Conservation (phyloP, 2,329 filamentous ascomycete species). For the Penicillium fuscoglaucum region DNA sequence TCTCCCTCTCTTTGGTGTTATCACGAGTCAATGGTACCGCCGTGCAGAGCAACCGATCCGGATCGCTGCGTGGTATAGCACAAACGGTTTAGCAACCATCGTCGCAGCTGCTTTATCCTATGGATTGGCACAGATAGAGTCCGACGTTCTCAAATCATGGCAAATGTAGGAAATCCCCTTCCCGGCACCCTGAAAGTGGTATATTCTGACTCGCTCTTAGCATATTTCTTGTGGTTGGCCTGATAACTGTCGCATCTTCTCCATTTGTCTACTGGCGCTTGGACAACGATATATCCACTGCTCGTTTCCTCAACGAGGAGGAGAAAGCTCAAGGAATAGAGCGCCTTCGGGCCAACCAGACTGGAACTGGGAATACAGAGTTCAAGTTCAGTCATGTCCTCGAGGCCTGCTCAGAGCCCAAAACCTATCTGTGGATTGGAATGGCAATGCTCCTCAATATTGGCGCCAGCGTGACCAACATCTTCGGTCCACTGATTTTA, state of each 20-base stretch:
- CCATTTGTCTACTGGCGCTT: conserved; percentile 62
- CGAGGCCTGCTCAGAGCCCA: conserved; percentile 47
- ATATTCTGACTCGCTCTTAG: conserved; percentile 21
- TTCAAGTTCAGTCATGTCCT: conserved; percentile 49
- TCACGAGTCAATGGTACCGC: conserved; percentile 50
- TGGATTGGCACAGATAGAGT: conserved; percentile 57
- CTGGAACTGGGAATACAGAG: conserved; percentile 47
- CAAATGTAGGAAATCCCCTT: conserved; percentile 45
- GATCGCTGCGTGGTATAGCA: conserved; percentile 66
- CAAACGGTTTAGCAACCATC: conserved; percentile 60
- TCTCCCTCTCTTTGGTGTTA: conserved; percentile 47
- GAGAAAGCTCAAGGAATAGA: conserved; percentile 51
- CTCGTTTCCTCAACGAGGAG: conserved; percentile 50
- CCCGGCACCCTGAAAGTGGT: background rate
- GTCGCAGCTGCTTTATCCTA: conserved; percentile 58
- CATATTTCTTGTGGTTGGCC: conserved; percentile 62
- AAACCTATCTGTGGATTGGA: conserved; percentile 60
- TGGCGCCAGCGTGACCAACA: conserved; percentile 63
- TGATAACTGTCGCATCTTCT: conserved; percentile 59
- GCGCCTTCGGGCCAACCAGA: conserved; percentile 53
- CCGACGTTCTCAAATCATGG: conserved; percentile 48
- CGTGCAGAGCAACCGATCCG: conserved; percentile 62
- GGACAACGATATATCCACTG: conserved; percentile 57
- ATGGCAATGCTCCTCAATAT: conserved; percentile 65
- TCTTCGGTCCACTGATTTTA: conserved; percentile 65